phyloP scores from a whole-genome alignment of 495 filamentous ascomycete species.

The Tirmania nivea region DNA sequence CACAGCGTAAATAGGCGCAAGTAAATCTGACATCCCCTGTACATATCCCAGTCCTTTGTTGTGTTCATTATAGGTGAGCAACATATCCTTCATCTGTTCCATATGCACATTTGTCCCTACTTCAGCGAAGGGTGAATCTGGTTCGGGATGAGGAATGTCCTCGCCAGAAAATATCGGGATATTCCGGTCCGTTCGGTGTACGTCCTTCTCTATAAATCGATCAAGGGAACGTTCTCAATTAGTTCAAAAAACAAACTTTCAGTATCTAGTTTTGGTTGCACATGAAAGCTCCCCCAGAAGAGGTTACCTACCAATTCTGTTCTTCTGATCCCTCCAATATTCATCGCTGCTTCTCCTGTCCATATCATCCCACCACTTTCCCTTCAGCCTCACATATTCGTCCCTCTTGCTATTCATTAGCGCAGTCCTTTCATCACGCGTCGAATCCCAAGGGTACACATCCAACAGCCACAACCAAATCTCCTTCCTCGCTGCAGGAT shows the following conservation, averaged over 20 bases:
- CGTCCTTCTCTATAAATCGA: constrained; percentile 63
- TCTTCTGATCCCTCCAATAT: constrained; percentile 89
- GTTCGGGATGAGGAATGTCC: constrained; percentile 94
- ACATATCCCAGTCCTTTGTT: constrained; percentile 88
- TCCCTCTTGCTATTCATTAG: constrained; percentile 69
- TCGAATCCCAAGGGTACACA: constrained; percentile 79
- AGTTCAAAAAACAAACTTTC: constrained; percentile 9
- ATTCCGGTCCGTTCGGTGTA: constrained; percentile 84
- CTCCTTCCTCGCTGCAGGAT: constrained; percentile 77
- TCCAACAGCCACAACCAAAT: constrained; percentile 90
- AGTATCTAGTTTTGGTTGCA: background rate
- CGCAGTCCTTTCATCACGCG: constrained; percentile 54
- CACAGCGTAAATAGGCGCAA: constrained; percentile 89
- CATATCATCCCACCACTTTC: constrained; percentile 88
- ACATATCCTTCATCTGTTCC: constrained; percentile 98
- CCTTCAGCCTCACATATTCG: constrained; percentile 84
- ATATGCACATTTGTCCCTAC: constrained; percentile 89
- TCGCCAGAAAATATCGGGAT: constrained; percentile 88
- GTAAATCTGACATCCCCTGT: constrained; percentile 93
- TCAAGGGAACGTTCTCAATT: constrained; percentile 26
- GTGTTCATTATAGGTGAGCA: constrained; percentile 93
- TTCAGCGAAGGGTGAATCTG: constrained; percentile 80
- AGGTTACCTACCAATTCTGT: constrained; percentile 56
- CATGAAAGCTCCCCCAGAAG: too few relatives aligned
- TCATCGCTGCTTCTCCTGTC: constrained; percentile 63